Percentiles rank a stretch among this genome's conserved stretches.
Evolutionary conservation across 1,284 basidiomycete species (phyloP).

Genomic region (Leccinum huronense): DNA sequence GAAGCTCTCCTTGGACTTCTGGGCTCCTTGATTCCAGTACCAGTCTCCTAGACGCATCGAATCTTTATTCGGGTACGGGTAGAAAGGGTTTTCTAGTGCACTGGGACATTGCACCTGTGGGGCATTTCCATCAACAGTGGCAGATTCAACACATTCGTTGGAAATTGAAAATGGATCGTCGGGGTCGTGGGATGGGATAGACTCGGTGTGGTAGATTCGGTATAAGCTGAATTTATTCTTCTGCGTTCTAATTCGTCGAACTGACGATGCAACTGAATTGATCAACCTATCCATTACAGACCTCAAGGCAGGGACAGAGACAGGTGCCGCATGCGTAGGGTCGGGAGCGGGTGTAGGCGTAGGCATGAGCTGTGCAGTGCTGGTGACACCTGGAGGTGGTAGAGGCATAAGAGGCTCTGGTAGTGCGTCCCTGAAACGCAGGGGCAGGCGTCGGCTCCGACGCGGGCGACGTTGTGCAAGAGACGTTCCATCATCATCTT

Average conservation of each 20-base stretch:
- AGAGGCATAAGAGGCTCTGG: background rate
- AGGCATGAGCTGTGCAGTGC: background rate
- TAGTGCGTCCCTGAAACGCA: background rate
- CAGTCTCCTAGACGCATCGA: background rate
- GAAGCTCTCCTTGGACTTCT: background rate
- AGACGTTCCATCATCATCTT: background rate
- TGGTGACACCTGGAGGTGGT: background rate
- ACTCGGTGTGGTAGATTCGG: background rate
- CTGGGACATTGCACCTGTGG: background rate
- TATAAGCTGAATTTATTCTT: conserved; percentile 1
- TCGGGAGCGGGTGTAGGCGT: background rate
- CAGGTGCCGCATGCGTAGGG: background rate
- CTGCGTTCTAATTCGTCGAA: background rate
- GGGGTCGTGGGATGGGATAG: background rate
- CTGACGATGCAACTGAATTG: background rate
- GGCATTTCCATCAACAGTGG: background rate
- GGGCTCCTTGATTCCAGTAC: too few relatives aligned
- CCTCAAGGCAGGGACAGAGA: background rate
- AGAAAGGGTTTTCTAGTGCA: background rate
- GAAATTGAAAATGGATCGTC: background rate
- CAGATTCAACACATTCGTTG: background rate
- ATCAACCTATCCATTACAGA: background rate
- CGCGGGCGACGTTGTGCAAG: background rate
- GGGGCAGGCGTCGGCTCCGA: background rate
- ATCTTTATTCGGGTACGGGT: background rate